These are phyloP conservation scores for Centaurea solstitialis DNA, from an alignment of 129 eudicot species.

Conservation along the genomic window DNA sequence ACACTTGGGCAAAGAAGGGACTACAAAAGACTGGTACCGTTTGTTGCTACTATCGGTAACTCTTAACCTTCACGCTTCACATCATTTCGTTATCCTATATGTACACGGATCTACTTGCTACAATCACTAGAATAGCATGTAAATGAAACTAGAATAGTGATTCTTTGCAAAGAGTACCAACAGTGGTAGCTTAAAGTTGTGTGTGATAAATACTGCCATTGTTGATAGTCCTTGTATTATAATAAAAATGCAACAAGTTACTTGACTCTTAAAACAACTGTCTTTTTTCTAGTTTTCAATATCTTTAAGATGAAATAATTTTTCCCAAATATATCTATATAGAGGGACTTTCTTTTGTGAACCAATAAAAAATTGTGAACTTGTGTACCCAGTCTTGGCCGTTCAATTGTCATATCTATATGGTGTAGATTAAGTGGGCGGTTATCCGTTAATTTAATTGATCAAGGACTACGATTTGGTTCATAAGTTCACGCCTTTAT, in stretches of 20 bases:
- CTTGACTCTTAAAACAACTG: not conserved
- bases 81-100: not conserved
- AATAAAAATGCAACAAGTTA: not conserved
- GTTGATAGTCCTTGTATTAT: not conserved
- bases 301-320: not conserved
- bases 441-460: too few relatives aligned
- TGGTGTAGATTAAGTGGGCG: too few relatives aligned
- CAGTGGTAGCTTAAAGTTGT: not conserved
- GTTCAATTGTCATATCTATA: too few relatives aligned
- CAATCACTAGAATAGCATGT: not conserved
- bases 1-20: conserved; percentile 78
- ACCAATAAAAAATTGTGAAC: too few relatives aligned
- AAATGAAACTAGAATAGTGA: not conserved
- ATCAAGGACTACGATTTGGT: too few relatives aligned
- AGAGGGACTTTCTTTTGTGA: too few relatives aligned
- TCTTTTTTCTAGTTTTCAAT: not conserved
- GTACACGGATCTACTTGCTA: not conserved
- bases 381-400: too few relatives aligned
- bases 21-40: conserved; percentile 81
- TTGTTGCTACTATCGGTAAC: conserved; percentile 62
- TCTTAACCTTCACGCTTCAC: conserved; percentile 26
- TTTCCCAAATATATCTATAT: not conserved
- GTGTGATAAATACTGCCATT: not conserved
- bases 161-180: not conserved
- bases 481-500: too few relatives aligned